These are phyloP conservation scores for Leishmania mexicana DNA, from an alignment of 208 protist species.

Conservation along the genomic window DNA sequence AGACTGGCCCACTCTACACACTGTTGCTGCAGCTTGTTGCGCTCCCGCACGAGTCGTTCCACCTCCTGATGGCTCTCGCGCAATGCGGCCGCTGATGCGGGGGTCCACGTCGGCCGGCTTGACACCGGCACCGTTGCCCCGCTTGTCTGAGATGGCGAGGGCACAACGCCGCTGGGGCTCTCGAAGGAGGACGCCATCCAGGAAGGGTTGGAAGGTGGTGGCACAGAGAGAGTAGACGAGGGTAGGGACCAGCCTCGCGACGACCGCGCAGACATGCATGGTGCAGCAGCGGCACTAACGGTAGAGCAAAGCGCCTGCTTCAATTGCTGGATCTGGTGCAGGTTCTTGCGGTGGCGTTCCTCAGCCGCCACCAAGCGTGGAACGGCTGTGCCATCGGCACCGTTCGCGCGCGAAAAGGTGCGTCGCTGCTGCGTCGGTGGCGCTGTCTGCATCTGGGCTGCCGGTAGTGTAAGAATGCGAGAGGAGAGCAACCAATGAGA, in stretches of 20 bases:
- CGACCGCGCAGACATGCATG: background rate
- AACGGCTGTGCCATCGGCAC: slow-evolving; percentile 7
- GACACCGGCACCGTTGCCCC: background rate
- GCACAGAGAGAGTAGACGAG: background rate
- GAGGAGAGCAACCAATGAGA: background rate
- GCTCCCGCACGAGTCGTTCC: slow-evolving; percentile 18
- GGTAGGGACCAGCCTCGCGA: slow-evolving; percentile 10
- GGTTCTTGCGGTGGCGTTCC: slow-evolving; percentile 26
- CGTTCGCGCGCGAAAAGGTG: slow-evolving; percentile 26
- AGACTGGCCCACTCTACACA: slow-evolving; percentile 24
- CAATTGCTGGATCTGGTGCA: slow-evolving; percentile 24
- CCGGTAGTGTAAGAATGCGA: background rate
- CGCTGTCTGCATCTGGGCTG: slow-evolving; percentile 4
- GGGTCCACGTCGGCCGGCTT: background rate
- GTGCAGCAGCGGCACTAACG: slow-evolving; percentile 6
- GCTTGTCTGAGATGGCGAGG: background rate
- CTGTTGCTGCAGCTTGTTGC: slow-evolving; percentile 26
- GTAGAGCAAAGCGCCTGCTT: slow-evolving; percentile 29
- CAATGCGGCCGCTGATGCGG: slow-evolving; percentile 11
- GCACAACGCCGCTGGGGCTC: background rate
- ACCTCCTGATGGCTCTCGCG: slow-evolving; percentile 27
- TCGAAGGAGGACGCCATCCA: background rate
- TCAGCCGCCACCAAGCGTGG: slow-evolving; percentile 19
- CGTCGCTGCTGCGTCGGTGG: slow-evolving; percentile 7
- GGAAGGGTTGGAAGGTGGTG: background rate